phyloP scores from a whole-genome alignment of 176 grass and related monocot species.

The Avena insularis region DNA sequence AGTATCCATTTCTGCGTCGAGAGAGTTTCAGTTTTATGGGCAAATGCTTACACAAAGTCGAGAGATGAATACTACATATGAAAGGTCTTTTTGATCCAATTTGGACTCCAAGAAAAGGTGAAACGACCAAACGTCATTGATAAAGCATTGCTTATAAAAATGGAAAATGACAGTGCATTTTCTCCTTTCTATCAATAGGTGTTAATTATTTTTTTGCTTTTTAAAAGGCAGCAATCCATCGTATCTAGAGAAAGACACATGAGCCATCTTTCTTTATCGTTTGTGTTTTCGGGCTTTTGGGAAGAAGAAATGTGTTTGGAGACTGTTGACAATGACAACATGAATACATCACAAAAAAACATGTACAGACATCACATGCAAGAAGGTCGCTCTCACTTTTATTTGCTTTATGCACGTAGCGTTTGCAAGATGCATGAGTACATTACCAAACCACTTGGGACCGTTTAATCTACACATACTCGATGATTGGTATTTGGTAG shows the following conservation, averaged over 20 bases:
- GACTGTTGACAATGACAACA: conserved; percentile 25
- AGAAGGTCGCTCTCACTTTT: background rate
- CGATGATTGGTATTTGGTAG: background rate
- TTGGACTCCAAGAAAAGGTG: background rate
- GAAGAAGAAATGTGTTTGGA: conserved; percentile 36
- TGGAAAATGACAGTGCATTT: background rate
- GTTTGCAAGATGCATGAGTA: conserved; percentile 3
- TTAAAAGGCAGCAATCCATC: conserved; percentile 28
- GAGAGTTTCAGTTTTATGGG: conserved; percentile 27
- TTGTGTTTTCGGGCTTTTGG: conserved; percentile 35
- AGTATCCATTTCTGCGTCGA: background rate
- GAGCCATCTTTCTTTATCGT: background rate
- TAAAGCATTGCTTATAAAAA: conserved; percentile 17
- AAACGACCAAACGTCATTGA: background rate
- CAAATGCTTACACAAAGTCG: conserved; percentile 8
- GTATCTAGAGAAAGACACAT: conserved; percentile 25
- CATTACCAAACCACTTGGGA: background rate
- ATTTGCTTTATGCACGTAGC: background rate
- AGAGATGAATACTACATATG: conserved; percentile 38
- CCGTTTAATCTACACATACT: too few relatives aligned
- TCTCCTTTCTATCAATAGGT: background rate
- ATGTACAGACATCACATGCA: background rate
- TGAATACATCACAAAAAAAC: conserved; percentile 2
- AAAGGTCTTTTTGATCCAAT: conserved; percentile 1
- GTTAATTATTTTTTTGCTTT: background rate